Conservation (phyloP, 306 rosid genomes). For the Citrullus amarus region DNA sequence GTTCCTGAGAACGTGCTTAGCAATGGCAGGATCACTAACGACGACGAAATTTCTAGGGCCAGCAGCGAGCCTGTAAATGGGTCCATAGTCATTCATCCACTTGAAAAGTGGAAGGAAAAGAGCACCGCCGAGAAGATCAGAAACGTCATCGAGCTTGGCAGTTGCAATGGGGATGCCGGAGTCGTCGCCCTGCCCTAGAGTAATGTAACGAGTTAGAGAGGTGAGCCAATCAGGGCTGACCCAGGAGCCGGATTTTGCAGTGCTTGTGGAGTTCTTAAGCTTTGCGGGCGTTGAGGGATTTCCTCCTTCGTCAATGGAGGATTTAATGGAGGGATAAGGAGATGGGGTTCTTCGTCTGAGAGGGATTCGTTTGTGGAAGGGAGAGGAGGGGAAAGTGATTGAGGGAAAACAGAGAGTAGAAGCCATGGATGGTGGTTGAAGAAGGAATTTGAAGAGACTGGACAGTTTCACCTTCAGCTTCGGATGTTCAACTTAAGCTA, state of each 20-base stretch:
- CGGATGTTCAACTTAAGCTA: no score
- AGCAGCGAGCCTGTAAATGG: conserved; percentile 72
- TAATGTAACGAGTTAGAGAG: conserved; percentile 45
- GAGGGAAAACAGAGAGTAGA: conserved; percentile 23
- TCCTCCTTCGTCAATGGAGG: conserved; percentile 30
- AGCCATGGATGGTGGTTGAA: conserved; percentile 5
- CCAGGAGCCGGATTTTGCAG: conserved; percentile 45
- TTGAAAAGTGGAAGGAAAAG: conserved; percentile 77
- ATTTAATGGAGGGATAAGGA: conserved; percentile 26
- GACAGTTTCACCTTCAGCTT: no score
- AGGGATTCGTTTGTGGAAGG: conserved; percentile 12
- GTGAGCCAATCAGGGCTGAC: conserved; percentile 97
- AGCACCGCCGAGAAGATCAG: conserved; percentile 91
- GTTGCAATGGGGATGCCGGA: conserved; percentile 66
- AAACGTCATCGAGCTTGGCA: conserved; percentile 82
- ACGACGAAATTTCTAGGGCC: conserved; percentile 91
- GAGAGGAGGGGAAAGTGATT: conserved; percentile 12
- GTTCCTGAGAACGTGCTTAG: conserved; percentile 74
- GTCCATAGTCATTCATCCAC: conserved; percentile 83
- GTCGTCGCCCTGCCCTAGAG: conserved; percentile 34
- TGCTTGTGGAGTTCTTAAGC: conserved; percentile 12
- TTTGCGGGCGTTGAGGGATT: conserved; percentile 18
- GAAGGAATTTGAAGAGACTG: not conserved
- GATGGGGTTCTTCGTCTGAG: conserved; percentile 17
- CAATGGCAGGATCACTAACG: conserved; percentile 87